Evolutionary conservation across 176 grass and related monocot genomes (phyloP).

Genomic region (Phoenix dactylifera): DNA sequence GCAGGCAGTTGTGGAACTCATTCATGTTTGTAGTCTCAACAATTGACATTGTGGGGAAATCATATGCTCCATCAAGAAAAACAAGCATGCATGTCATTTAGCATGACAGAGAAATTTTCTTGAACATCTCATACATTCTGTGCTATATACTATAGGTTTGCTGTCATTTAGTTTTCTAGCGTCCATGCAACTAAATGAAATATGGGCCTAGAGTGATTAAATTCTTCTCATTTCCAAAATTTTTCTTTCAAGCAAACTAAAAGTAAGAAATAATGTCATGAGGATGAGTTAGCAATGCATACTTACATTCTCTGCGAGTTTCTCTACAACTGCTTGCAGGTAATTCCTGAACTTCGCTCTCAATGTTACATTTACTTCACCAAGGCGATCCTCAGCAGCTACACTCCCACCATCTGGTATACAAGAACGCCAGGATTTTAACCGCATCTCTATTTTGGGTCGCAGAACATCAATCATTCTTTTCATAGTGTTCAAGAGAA

Average conservation of each 20-base stretch:
- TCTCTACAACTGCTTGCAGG: slow-evolving; percentile 91
- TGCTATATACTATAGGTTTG: too few relatives aligned
- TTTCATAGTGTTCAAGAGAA: slow-evolving; percentile 98
- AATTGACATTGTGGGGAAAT: too few relatives aligned
- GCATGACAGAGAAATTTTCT: too few relatives aligned
- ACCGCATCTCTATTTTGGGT: slow-evolving; percentile 65
- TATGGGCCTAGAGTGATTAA: too few relatives aligned
- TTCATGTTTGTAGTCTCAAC: too few relatives aligned
- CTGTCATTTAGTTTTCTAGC: too few relatives aligned
- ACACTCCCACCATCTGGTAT: slow-evolving; percentile 62
- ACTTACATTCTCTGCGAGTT: slow-evolving; percentile 88
- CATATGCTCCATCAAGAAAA: too few relatives aligned
- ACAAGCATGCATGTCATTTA: too few relatives aligned
- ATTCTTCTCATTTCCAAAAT: too few relatives aligned
- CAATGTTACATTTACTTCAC: slow-evolving; percentile 74
- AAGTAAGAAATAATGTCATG: background rate
- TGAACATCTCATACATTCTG: too few relatives aligned
- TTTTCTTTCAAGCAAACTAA: background rate
- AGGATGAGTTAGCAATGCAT: background rate
- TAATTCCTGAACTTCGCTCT: slow-evolving; percentile 97
- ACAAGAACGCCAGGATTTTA: slow-evolving; percentile 97
- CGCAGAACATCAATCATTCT: slow-evolving; percentile 76
- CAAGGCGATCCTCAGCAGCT: slow-evolving; percentile 66
- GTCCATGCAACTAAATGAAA: too few relatives aligned
- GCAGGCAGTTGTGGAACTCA: too few relatives aligned